Evolutionary conservation across 768 basidiomycete species (phyloP).

Genomic region (Dioszegia hungarica): DNA sequence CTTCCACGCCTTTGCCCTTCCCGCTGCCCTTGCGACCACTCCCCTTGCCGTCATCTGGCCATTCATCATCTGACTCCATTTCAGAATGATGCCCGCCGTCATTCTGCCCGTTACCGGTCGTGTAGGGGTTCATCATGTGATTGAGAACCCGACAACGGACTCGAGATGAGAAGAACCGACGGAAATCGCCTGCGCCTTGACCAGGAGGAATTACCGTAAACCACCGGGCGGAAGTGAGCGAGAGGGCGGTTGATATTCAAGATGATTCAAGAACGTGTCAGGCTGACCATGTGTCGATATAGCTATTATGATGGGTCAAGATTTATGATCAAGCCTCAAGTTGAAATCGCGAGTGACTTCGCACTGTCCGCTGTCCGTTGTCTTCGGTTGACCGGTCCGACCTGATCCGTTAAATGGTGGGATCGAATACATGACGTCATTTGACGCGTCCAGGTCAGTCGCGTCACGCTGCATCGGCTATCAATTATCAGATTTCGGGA

Average conservation of each 20-base stretch:
- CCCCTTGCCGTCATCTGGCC: constrained; percentile 11
- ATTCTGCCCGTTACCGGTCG: background rate
- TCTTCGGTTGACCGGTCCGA: background rate
- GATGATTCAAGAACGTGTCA: too few relatives aligned
- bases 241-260: too few relatives aligned
- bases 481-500: background rate
- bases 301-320: too few relatives aligned
- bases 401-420: background rate
- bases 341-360: too few relatives aligned
- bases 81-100: background rate
- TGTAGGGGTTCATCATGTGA: background rate
- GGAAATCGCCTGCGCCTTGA: background rate
- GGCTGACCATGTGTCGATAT: too few relatives aligned
- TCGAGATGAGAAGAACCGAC: background rate
- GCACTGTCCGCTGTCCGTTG: too few relatives aligned
- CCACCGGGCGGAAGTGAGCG: too few relatives aligned
- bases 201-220: too few relatives aligned
- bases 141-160: too few relatives aligned
- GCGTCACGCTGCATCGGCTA: background rate
- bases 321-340: too few relatives aligned
- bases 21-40: constrained; percentile 12
- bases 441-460: background rate
- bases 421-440: background rate
- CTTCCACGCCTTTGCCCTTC: constrained; percentile 13
- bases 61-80: constrained; percentile 7